Base-by-base conservation (phyloP, 2,329 filamentous ascomycete species). In the Clonostachys byssicola region DNA sequence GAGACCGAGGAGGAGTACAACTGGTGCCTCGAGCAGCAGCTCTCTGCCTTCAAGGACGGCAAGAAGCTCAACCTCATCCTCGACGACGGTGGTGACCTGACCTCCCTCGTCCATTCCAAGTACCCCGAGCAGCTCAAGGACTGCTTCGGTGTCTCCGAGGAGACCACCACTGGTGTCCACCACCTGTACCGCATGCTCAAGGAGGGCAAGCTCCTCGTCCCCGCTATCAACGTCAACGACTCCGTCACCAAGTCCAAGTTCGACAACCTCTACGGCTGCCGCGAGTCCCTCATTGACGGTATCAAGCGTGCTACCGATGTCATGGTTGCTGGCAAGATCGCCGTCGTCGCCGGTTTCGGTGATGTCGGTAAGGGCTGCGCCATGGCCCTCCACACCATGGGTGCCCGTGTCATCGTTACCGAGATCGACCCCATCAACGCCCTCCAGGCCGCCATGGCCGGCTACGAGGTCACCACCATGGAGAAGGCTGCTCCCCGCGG, bases 281-380 rank as follows among this genome's bases (percentile, higher is more conserved):
- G 91, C 71, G 94, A 97, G 81, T 96, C 92, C 55, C 88, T 99
- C 63, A 86, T 99, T 65, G 94, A 99, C 73, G 94, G 94, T 72
- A 97, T 99, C 86, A 99, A 97, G 89, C 92, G 92, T 79, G 92
- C 94, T 63, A 99, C 94, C 73, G 92, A 99, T 80, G 94, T 97
- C 75, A 99, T 99, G 94, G 92, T 97, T 81, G 94, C 94, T 67
- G 94, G 94, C 73, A 97, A 99, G 88, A 85, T 96, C 64, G 91
- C 89, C 58, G 92, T 97, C 59, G 94, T 99, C 60, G 94, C 94
- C 64, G 94, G 94, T 72, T 99, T 87, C 80, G 92, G 92, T 85
- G 92, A 99, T 75, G 94, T 99, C 72, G 92, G 92, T 72, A 99
- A 99, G 87, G 92, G 92, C 63, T 97, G 94, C 71, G 92, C 92